Base-by-base conservation (phyloP, 208 protist genomes). In the Angomonas ambiguus region DNA sequence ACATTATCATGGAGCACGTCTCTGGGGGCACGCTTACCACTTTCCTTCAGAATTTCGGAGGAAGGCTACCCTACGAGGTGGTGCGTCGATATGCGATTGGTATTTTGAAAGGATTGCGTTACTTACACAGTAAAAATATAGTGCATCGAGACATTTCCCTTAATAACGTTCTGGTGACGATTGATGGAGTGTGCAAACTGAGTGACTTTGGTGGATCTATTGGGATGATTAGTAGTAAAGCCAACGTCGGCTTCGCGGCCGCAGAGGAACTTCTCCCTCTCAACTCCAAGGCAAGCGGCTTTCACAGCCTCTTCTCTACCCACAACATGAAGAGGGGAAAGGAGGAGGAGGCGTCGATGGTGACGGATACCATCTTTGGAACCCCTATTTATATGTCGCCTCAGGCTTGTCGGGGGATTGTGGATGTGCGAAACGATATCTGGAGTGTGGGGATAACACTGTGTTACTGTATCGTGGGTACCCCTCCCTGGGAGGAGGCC, bases 331-430 rank as follows among this genome's bases (percentile, higher is more conserved):
- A n/a, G 6, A 59, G 3, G 32, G 59, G 4, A 2, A 13, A 18
- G 38, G 31, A 25, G 45, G 28, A 53, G 31, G 22, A 28, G 41
- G 0, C 35, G 24, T 33, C 25, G 49, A 27, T 22, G 28, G 28
- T 57, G 0, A 25, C 41, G 5, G 35, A 35, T 18, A 24, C 62
- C 1, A 71, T 88, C 0, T 82, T 82, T 28, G 88, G 88, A 28
- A 92, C 85, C 0, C 85, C 88, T 2, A 33, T 85, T 20, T 95
- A 83, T 64, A 91, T 95, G 83, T 89, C 88, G 0, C 88, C 88
- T 22, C 74, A 95, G 68, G 85, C 86, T 2, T 90, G 83, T 48
- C 45, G 60, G 16, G 88, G 86, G 22, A 41, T 82, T 20, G 76
- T 84, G 49, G 67, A 88, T 57, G 69, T 67, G 2, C 74, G 77